Evolutionary conservation across 768 basidiomycete species (phyloP).

Genomic region (Asterophora lycoperdoides): DNA sequence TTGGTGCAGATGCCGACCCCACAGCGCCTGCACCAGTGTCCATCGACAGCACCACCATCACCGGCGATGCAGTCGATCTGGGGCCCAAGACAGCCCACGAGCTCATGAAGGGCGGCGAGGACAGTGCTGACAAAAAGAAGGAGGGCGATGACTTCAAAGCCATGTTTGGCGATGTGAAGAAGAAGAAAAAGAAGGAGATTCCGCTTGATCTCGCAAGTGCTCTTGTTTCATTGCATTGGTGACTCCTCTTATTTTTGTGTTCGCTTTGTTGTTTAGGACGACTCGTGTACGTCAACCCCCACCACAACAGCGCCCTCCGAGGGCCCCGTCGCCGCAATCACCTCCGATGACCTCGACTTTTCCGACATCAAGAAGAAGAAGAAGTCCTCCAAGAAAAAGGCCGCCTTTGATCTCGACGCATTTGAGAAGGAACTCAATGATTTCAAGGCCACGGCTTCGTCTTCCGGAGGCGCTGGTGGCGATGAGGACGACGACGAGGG

Average conservation of each 20-base stretch:
- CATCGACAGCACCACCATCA: slow-evolving; percentile 65
- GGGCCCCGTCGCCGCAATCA: slow-evolving; percentile 41
- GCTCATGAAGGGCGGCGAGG: slow-evolving; percentile 54
- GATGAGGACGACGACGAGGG: slow-evolving; percentile 48
- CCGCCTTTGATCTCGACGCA: slow-evolving; percentile 83
- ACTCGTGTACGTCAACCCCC: slow-evolving; percentile 63
- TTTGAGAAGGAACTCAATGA: slow-evolving; percentile 90
- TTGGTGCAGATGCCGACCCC: slow-evolving; percentile 78
- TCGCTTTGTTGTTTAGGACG: slow-evolving; percentile 32
- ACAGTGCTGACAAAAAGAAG: slow-evolving; percentile 44
- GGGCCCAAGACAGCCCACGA: slow-evolving; percentile 74
- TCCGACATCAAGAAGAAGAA: slow-evolving; percentile 98
- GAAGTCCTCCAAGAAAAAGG: slow-evolving; percentile 83
- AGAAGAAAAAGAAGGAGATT: slow-evolving; percentile 92
- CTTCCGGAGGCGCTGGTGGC: slow-evolving; percentile 40
- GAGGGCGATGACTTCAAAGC: slow-evolving; percentile 75
- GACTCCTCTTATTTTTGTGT: not conserved
- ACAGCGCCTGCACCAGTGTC: slow-evolving; percentile 71
- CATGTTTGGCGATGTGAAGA: slow-evolving; percentile 87
- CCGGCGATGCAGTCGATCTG: slow-evolving; percentile 72
- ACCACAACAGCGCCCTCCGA: slow-evolving; percentile 36
- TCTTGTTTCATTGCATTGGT: not conserved
- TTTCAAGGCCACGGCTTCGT: slow-evolving; percentile 54
- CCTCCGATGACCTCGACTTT: slow-evolving; percentile 83
- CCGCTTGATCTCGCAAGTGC: slow-evolving; percentile 71